Conservation (phyloP, 225 moss, liverwort and hornwort species). For the Polytrichum formosum region DNA sequence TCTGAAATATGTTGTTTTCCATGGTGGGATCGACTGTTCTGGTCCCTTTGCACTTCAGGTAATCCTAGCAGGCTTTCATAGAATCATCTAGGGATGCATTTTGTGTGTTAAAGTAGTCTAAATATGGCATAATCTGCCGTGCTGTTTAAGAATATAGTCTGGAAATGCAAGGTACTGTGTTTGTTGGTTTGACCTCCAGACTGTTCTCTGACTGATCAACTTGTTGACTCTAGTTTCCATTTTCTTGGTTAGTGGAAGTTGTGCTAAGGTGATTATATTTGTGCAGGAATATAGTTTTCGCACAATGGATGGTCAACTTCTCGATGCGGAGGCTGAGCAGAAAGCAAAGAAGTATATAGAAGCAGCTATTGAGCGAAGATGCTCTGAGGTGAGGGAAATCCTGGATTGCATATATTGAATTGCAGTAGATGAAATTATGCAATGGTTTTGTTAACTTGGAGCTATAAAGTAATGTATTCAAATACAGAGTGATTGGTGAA, state of each 20-base stretch:
- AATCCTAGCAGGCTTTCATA: neutral
- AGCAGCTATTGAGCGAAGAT: constrained; percentile 58
- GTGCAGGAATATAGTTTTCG: constrained; percentile 59
- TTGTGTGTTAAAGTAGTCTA: neutral
- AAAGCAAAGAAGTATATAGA: constrained; percentile 50
- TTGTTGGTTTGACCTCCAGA: too few species aligned
- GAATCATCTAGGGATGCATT: neutral
- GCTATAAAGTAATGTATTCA: neutral
- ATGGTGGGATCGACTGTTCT: constrained; percentile 54
- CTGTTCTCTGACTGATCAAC: too few species aligned
- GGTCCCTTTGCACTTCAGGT: constrained; percentile 45
- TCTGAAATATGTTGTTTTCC: constrained; percentile 64
- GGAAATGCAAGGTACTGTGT: neutral
- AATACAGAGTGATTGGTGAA: too few species aligned
- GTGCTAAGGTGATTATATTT: neutral
- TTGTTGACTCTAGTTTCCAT: too few species aligned
- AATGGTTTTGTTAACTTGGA: neutral
- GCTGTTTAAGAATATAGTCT: neutral
- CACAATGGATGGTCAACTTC: constrained; percentile 48
- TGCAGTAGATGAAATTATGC: neutral
- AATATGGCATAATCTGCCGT: neutral
- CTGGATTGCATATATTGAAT: neutral
- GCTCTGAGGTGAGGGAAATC: constrained; percentile 33
- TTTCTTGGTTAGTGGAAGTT: neutral
- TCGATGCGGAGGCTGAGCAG: constrained; percentile 35